Base-by-base conservation (phyloP, 192 early-diverging fungal genomes). In the Gonapodya prolifera region DNA sequence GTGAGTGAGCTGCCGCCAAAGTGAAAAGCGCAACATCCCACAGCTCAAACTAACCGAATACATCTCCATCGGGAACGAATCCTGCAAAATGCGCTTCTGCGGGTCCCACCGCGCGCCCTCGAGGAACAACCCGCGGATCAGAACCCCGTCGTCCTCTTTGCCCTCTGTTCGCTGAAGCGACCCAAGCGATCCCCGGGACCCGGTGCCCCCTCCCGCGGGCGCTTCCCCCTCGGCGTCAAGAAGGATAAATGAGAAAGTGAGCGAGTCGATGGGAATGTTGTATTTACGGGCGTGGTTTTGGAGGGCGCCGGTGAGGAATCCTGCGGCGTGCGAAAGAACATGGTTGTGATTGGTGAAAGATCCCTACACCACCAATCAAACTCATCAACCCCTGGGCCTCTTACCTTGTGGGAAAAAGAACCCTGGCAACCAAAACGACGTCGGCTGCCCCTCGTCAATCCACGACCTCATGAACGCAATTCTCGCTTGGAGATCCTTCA, bases 11-110 rank as follows among this genome's bases (percentile, higher is more conserved):
- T 23, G 23, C 23, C 45, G 23, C 23, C 45, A 61, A 23, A 61
- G 23, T 61, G 23, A 23, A 61, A 16, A 8, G 8, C 23, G 8
- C 8, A 35, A 17, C n/a, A 35, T 30, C 70, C 0, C 1, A 17
- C 29, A 35, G n/a, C 31, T n/a, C 28, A 70, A 28, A 80, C 81
- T 31, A 81, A 89, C 88, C 76, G 88, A 87, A 78, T 81, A 87
- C 88, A 89, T 89, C 77, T 89, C 88, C 88, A 89, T 89, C 2
- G 88, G 84, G 77, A 85, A 86, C 34, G 88, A 87, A 70, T 89
- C 88, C 76, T 89, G 87, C 1, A 89, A 34, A 23, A 84, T n/a
- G 30, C 81, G 36, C 45, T 83, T 83, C 35, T 87, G 83, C 33
- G 80, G 35, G 81, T 89, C 88, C 85, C 87, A 89, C 71, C 87